Base-by-base conservation (phyloP, 371 early-diverging fungal genomes). In the Batrachochytrium dendrobatidis region DNA sequence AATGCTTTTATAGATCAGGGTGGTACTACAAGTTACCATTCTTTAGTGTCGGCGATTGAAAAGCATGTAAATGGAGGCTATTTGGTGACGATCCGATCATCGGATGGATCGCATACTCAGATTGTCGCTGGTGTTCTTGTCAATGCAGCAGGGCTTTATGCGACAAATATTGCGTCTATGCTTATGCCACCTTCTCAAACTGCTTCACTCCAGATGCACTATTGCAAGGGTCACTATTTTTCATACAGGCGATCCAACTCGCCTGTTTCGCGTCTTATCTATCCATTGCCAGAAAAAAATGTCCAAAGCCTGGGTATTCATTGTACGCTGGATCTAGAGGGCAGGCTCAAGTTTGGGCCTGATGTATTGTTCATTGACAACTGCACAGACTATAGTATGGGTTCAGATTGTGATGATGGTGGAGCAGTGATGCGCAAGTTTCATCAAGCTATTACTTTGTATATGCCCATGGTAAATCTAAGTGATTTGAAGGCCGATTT, bases 211-310 rank as follows among this genome's bases (percentile, higher is more conserved):
- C 75, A 68, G 52, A 59, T 85, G 8, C 55, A 86, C 53, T 89
- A 83, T 65, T 86, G 83, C 57, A 86, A 88, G 59, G 94, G 94
- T 0, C 81, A 82, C 59, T 93, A 93, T 63, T 92, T 82, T 67
- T 63, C 73, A 22, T 85, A 83, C 55, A 62, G 69, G 2, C 72
- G 70, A 3, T 66, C 66, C 12, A 52, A 60, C 2, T 50, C 68
- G 8, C 55, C 55, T 6, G 81, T 86, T 1, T 69, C 75, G 17
- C 83, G 84, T 26, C 74, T 93, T n/a, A 80, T 93, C 10, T 93
- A 93, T 62, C 94, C 94, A 3, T 80, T 87, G 3, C 94, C 94
- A 0, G 86, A 86, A 59, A 76, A 73, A 55, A 80, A 91, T 50
- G 59, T 90, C 46, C 76, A 79, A 2, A 74, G 84, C 12, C 75